These are phyloP conservation scores for Wickerhamiella azyma DNA, from an alignment of 805 yeast species.

Conservation along the genomic window DNA sequence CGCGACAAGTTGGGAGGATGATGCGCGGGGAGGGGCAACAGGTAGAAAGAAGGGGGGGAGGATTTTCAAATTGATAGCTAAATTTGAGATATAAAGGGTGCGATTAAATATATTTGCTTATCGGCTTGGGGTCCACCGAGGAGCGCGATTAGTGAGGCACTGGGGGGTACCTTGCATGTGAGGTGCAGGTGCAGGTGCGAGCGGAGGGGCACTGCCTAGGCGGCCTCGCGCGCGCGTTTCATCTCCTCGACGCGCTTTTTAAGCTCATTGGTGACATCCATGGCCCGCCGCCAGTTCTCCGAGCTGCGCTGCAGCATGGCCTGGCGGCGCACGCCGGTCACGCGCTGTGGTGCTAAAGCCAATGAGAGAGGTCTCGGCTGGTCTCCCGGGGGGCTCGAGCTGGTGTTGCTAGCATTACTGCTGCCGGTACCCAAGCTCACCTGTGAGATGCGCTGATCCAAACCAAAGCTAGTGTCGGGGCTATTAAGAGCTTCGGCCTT, in stretches of 20 bases:
- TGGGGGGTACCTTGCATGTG: too few species aligned
- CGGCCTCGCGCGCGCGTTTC: slow-evolving; percentile 31
- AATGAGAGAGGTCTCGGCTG: not conserved
- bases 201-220: too few species aligned
- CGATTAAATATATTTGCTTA: too few species aligned
- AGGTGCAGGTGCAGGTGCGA: too few species aligned
- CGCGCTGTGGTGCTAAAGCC: not conserved
- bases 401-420: not conserved
- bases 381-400: not conserved
- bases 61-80: too few species aligned
- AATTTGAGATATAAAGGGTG: too few species aligned
- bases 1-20: too few species aligned
- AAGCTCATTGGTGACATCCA: slow-evolving; percentile 74
- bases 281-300: slow-evolving; percentile 75
- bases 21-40: too few species aligned
- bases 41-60: too few species aligned
- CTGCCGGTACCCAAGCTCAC: not conserved
- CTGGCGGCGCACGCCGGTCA: not conserved
- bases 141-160: too few species aligned
- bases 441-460: slow-evolving; percentile 1
- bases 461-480: not conserved
- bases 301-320: slow-evolving; percentile 1
- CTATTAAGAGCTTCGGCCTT: slow-evolving; percentile 1
- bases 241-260: slow-evolving; percentile 80
- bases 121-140: too few species aligned